Evolutionary conservation across 306 rosid species (phyloP).

Genomic region (Fragaria vesca): DNA sequence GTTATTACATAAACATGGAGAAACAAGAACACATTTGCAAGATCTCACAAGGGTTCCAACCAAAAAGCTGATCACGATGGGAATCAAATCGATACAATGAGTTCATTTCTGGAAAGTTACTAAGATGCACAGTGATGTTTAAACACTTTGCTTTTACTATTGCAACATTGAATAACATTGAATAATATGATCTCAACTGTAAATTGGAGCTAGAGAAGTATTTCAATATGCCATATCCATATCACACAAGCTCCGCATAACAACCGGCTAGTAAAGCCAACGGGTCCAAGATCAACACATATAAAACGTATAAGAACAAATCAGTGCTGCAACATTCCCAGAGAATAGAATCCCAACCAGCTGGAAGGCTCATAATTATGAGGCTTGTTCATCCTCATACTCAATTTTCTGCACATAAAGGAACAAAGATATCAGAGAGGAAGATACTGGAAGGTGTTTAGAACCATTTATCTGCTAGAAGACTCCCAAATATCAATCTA

Average conservation of each 20-base stretch:
- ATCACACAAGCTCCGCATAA: constrained; percentile 14
- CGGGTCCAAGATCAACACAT: constrained; percentile 16
- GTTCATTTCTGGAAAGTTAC: background rate
- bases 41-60: background rate
- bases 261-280: constrained; percentile 21
- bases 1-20: background rate
- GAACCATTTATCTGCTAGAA: background rate
- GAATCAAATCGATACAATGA: background rate
- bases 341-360: background rate
- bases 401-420: constrained; percentile 48
- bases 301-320: constrained; percentile 2
- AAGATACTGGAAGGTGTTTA: constrained; percentile 14
- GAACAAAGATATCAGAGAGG: constrained; percentile 2
- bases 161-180: background rate
- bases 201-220: constrained; percentile 5
- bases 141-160: background rate
- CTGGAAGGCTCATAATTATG: constrained; percentile 26
- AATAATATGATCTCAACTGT: background rate
- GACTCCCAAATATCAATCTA: background rate
- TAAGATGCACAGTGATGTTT: background rate
- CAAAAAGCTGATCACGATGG: background rate
- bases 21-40: background rate
- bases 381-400: constrained; percentile 37
- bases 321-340: background rate
- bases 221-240: background rate